Evolutionary conservation across 495 filamentous ascomycete genomes (phyloP).

Genomic region (Aspergillus sclerotiicarbonarius): DNA sequence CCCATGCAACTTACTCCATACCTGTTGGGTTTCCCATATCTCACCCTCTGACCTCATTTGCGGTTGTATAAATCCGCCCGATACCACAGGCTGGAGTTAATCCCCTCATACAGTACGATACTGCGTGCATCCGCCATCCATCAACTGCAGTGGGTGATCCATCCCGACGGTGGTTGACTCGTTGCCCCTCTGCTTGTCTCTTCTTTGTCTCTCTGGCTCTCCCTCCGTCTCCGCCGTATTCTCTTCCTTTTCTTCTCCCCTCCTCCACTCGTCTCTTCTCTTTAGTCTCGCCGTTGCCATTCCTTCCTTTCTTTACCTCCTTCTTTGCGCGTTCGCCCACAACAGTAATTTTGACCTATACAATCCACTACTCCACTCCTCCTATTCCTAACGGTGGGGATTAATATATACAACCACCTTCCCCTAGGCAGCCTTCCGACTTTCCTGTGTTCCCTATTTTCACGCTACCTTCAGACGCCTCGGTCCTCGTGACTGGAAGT

Average conservation of each 20-base stretch:
- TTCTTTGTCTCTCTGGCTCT: conserved; percentile 44
- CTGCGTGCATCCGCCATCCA: too few species aligned
- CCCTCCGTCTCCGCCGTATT: conserved; percentile 16
- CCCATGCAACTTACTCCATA: too few species aligned
- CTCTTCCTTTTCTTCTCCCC: conserved; percentile 20
- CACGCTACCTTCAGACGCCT: conserved; percentile 3
- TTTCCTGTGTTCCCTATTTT: conserved; percentile 17
- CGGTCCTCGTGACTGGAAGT: conserved; percentile 11
- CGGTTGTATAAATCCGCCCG: neutral
- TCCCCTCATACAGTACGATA: too few species aligned
- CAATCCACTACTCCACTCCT: conserved; percentile 25
- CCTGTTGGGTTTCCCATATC: too few species aligned
- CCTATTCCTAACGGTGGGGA: conserved; percentile 19
- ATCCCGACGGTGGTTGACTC: neutral
- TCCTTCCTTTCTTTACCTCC: conserved; percentile 48
- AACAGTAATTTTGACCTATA: conserved; percentile 42
- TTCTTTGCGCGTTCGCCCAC: conserved; percentile 51
- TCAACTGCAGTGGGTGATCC: too few species aligned
- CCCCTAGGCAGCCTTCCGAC: conserved; percentile 14
- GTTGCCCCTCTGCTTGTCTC: too few species aligned
- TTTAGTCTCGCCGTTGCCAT: conserved; percentile 30
- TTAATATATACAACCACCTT: conserved; percentile 21
- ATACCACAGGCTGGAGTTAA: too few species aligned
- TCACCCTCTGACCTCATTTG: neutral
- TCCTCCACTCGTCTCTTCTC: conserved; percentile 11